Evolutionary conservation across 495 filamentous ascomycete species (phyloP).

Genomic region (Hyaloscypha finlandica): DNA sequence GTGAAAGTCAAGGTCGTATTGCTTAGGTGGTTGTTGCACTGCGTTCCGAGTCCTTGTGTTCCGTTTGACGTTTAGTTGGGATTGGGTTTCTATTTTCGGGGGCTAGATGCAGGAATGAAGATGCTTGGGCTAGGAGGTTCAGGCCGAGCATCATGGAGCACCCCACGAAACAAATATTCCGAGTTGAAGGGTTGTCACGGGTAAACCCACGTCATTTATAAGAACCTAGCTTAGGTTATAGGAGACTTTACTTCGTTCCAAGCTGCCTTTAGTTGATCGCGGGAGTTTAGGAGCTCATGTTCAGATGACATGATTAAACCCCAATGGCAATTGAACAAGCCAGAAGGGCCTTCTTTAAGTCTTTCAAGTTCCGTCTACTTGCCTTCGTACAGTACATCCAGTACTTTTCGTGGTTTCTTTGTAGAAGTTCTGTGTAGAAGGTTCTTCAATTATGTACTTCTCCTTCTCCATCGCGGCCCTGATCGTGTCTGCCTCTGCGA

Average conservation of each 20-base stretch:
- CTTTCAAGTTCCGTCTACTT: not conserved
- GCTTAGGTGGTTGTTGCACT: not conserved
- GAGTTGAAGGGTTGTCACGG: not conserved
- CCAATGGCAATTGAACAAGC: not conserved
- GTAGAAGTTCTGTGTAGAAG: not conserved
- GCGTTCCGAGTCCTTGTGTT: not conserved
- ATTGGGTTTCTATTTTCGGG: not conserved
- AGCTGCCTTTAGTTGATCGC: not conserved
- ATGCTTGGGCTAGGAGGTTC: not conserved
- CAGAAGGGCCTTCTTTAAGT: not conserved
- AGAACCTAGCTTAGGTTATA: not conserved
- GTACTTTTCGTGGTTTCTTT: slow-evolving; percentile 12
- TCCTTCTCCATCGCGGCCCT: slow-evolving; percentile 19
- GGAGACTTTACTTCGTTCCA: not conserved
- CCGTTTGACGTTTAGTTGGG: not conserved
- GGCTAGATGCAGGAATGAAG: too few species aligned
- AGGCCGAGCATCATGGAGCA: not conserved
- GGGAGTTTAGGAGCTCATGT: not conserved
- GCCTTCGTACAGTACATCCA: slow-evolving; percentile 1
- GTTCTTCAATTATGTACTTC: slow-evolving; percentile 23
- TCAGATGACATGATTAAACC: slow-evolving; percentile 1
- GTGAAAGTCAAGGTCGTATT: not conserved
- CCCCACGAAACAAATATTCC: not conserved
- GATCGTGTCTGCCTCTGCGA: slow-evolving; percentile 49
- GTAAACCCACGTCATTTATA: not conserved